Evolutionary conservation across 2,329 filamentous ascomycete genomes (phyloP).

Genomic region (Fragosphaeria purpurea): DNA sequence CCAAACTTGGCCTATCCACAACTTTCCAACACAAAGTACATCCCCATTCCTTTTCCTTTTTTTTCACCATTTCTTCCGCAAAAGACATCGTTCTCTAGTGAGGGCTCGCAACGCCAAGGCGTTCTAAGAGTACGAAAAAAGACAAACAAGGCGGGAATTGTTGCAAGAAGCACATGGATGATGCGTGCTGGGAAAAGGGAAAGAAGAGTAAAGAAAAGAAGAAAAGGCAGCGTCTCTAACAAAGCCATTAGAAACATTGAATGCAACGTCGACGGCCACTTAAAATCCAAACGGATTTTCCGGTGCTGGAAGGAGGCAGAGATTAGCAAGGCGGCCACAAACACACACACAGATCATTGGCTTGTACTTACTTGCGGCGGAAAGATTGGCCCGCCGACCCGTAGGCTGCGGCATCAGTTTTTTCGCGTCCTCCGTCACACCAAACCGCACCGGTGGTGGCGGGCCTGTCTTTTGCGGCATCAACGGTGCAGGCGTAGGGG

Average conservation of each 20-base stretch:
- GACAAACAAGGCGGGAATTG: no score
- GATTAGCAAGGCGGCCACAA: no score
- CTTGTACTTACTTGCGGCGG: slow-evolving; percentile 81
- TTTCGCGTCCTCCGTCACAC: slow-evolving; percentile 60
- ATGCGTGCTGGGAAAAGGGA: not conserved
- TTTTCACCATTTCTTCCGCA: not conserved
- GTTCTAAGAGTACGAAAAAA: no score
- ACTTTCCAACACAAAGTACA: no score
- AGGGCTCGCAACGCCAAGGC: no score
- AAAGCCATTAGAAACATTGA: not conserved
- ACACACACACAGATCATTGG: no score
- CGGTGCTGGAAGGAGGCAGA: slow-evolving; percentile 16
- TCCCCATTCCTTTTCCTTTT: not conserved
- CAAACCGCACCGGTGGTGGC: slow-evolving; percentile 80
- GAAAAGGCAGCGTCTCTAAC: not conserved
- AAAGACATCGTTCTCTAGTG: no score
- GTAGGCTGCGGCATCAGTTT: slow-evolving; percentile 80
- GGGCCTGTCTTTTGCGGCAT: slow-evolving; percentile 76
- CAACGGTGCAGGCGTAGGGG: slow-evolving; percentile 45
- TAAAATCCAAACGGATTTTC: slow-evolving; percentile 23
- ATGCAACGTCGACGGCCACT: not conserved
- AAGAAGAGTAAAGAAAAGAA: not conserved
- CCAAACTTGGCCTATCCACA: no score
- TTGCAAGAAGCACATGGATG: no score
- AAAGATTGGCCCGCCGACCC: slow-evolving; percentile 78